Percentiles rank a stretch among this genome's conserved stretches.
Evolutionary conservation across 768 basidiomycete species (phyloP).

Genomic region (Lentinula edodes): DNA sequence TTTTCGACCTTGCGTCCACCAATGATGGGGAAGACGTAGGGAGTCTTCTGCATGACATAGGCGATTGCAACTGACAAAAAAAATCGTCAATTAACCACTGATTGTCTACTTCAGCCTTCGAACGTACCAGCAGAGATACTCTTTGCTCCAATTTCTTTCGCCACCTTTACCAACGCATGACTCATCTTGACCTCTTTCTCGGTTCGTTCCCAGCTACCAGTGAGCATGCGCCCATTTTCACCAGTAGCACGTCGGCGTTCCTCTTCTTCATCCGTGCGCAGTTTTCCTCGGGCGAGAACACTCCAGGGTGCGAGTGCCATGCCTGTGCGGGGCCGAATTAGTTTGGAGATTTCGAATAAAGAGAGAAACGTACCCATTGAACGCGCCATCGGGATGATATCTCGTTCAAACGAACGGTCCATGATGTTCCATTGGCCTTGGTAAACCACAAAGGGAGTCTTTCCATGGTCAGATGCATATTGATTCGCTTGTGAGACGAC

Average conservation of each 20-base stretch:
- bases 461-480: slow-evolving; percentile 35
- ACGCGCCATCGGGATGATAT: slow-evolving; percentile 35
- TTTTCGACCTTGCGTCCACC: slow-evolving; percentile 41
- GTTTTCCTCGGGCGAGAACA: slow-evolving; percentile 23
- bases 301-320: slow-evolving; percentile 34
- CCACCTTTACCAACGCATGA: slow-evolving; percentile 30
- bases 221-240: slow-evolving; percentile 24
- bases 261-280: slow-evolving; percentile 27
- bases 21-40: slow-evolving; percentile 37
- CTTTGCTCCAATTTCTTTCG: slow-evolving; percentile 29
- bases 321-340: slow-evolving; percentile 7
- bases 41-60: slow-evolving; percentile 41
- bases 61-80: slow-evolving; percentile 4
- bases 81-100: neutral
- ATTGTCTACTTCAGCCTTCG: neutral
- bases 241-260: slow-evolving; percentile 18
- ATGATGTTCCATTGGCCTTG: slow-evolving; percentile 34
- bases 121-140: slow-evolving; percentile 28
- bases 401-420: slow-evolving; percentile 38
- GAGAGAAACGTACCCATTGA: slow-evolving; percentile 19
- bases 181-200: slow-evolving; percentile 22
- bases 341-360: slow-evolving; percentile 9
- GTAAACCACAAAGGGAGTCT: slow-evolving; percentile 42
- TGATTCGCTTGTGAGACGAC: slow-evolving; percentile 33
- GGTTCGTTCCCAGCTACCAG: slow-evolving; percentile 7